Evolutionary conservation across 495 filamentous ascomycete species (phyloP).

Genomic region (Annulohypoxylon maeteangense): DNA sequence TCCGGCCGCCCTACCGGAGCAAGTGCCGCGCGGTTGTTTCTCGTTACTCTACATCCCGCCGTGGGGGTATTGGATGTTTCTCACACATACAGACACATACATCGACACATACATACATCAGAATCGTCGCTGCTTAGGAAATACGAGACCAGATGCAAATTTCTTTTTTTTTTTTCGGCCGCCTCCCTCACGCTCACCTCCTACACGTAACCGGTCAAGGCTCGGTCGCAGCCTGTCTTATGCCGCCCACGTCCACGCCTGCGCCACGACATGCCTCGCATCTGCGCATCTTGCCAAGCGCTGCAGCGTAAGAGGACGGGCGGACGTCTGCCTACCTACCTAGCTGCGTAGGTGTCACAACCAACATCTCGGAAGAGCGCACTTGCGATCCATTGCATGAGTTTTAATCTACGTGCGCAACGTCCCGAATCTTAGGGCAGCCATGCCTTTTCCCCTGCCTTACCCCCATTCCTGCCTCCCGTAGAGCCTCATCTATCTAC

Average conservation of each 20-base stretch:
- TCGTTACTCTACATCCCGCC: slow-evolving; percentile 4
- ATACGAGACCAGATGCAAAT: not conserved
- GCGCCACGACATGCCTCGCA: not conserved
- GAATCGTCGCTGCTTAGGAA: not conserved
- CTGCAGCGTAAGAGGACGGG: not conserved
- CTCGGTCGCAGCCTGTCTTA: not conserved
- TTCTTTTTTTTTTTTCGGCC: not conserved
- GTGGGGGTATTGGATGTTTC: not conserved
- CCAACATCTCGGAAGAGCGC: slow-evolving; percentile 10
- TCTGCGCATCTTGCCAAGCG: not conserved
- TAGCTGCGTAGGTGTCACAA: not conserved
- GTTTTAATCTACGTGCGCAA: not conserved
- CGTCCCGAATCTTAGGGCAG: not conserved
- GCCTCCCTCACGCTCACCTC: not conserved
- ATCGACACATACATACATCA: not conserved
- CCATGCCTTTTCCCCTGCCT: not conserved
- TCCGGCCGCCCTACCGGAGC: slow-evolving; percentile 1
- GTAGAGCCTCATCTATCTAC: slow-evolving; percentile 31
- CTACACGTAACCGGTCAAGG: not conserved
- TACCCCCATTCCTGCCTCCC: not conserved
- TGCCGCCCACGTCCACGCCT: not conserved
- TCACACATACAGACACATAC: not conserved
- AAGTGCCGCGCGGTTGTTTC: not conserved
- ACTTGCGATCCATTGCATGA: slow-evolving; percentile 18
- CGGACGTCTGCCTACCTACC: not conserved